These are phyloP conservation scores for Halophytophthora batemanensis DNA, from an alignment of 352 stramenopile species.

Conservation along the genomic window DNA sequence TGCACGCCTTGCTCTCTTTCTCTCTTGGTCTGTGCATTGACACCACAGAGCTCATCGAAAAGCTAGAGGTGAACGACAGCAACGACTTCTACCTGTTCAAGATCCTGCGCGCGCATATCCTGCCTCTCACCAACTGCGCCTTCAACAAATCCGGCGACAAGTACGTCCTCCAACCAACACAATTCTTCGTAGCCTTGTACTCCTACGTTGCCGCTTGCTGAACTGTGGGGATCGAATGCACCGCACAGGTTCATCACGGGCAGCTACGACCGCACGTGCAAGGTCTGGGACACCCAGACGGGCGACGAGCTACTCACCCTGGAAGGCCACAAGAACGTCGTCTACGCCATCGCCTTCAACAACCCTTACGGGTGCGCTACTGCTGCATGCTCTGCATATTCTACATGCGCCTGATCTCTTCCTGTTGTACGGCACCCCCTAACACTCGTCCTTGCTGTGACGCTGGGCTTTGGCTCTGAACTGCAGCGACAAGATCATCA, in stretches of 20 bases:
- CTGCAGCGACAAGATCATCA: slow-evolving; percentile 92
- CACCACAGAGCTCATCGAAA: slow-evolving; percentile 90
- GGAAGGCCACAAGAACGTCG: slow-evolving; percentile 95
- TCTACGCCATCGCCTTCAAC: slow-evolving; percentile 97
- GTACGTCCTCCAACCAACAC: slow-evolving; percentile 24
- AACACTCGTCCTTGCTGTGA: too few relatives aligned
- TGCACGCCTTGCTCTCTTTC: background rate
- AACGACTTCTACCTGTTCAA: slow-evolving; percentile 97
- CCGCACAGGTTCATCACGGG: slow-evolving; percentile 91
- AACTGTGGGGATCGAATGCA: background rate
- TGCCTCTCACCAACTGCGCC: slow-evolving; percentile 95
- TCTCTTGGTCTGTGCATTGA: background rate
- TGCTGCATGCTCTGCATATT: background rate
- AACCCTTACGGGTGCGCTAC: slow-evolving; percentile 94
- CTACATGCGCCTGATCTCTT: background rate
- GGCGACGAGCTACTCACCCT: slow-evolving; percentile 93
- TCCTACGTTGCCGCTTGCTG: too few relatives aligned
- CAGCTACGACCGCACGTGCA: slow-evolving; percentile 94
- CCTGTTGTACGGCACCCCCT: background rate
- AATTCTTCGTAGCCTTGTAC: too few relatives aligned
- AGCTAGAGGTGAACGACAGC: slow-evolving; percentile 92
- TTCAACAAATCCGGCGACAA: slow-evolving; percentile 97
- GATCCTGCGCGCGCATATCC: slow-evolving; percentile 93
- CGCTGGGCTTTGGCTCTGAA: background rate
- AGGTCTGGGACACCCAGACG: slow-evolving; percentile 94